Evolutionary conservation across 768 basidiomycete genomes (phyloP).

Genomic region (Suillus decipiens): DNA sequence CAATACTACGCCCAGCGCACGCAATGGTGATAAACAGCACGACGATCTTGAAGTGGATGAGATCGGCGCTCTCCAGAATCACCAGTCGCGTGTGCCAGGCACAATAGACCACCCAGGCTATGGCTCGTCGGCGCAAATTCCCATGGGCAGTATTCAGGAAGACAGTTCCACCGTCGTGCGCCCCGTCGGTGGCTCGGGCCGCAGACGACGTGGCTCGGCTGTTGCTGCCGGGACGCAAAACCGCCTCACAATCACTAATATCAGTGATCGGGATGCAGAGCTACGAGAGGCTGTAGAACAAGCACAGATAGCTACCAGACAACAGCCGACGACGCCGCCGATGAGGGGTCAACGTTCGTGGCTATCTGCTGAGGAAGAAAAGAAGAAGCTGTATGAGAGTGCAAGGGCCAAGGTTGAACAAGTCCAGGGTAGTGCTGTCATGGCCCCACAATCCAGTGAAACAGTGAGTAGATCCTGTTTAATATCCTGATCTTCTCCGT

Average conservation of each 20-base stretch:
- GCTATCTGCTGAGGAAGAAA: conserved; percentile 48
- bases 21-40: conserved; percentile 20
- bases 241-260: conserved; percentile 45
- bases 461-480: neutral
- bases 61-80: conserved; percentile 21
- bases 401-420: conserved; percentile 42
- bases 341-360: conserved; percentile 27
- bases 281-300: conserved; percentile 48
- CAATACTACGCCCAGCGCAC: conserved; percentile 29
- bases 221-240: conserved; percentile 23
- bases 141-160: conserved; percentile 29
- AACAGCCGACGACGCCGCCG: conserved; percentile 26
- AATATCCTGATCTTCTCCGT: conserved; percentile 13
- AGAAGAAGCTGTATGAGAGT: conserved; percentile 38
- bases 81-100: conserved; percentile 10
- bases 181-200: conserved; percentile 6
- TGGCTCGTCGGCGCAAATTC: conserved; percentile 19
- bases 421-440: conserved; percentile 36
- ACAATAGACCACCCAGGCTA: conserved; percentile 34
- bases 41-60: conserved; percentile 23
- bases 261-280: conserved; percentile 34
- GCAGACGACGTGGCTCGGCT: conserved; percentile 37
- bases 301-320: conserved; percentile 27
- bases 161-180: conserved; percentile 17
- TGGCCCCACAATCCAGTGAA: conserved; percentile 13